These are phyloP conservation scores for Xylariales sp. DNA, from an alignment of 2,329 filamentous ascomycete genomes.

Conservation along the genomic window DNA sequence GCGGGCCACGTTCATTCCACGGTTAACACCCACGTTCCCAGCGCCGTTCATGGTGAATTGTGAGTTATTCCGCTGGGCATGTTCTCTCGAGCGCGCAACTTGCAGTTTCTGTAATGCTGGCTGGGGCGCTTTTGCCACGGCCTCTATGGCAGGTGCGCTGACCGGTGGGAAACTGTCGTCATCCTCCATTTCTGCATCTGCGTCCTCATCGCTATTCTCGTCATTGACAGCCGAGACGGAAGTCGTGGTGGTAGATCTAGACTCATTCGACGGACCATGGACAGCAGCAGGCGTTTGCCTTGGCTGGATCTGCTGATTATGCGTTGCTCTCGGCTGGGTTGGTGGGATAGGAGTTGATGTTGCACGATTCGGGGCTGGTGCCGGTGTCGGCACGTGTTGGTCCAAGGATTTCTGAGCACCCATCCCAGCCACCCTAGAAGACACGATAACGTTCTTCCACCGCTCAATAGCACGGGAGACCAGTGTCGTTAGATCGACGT, in stretches of 20 bases:
- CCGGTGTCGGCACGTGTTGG: constrained; percentile 20
- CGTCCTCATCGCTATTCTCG: constrained; percentile 42
- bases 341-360: constrained; percentile 13
- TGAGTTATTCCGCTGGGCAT: constrained; percentile 32
- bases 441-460: constrained; percentile 58
- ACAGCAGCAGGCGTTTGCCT: constrained; percentile 14
- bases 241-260: constrained; percentile 20
- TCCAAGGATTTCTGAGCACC: constrained; percentile 46
- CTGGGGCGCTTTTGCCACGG: constrained; percentile 27
- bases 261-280: constrained; percentile 8
- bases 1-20: constrained; percentile 36
- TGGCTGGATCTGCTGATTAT: constrained; percentile 16
- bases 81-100: constrained; percentile 35
- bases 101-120: constrained; percentile 37
- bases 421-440: constrained; percentile 45
- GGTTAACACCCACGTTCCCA: constrained; percentile 29
- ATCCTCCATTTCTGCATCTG: constrained; percentile 50
- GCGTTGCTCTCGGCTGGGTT: constrained; percentile 13
- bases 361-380: constrained; percentile 18
- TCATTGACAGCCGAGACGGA: constrained; percentile 36
- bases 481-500: constrained; percentile 46
- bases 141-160: constrained; percentile 32
- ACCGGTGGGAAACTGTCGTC: constrained; percentile 52
- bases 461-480: constrained; percentile 53
- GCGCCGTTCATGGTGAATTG: constrained; percentile 41